phyloP scores from a whole-genome alignment of 2,329 filamentous ascomycete species.

The Colletotrichum neosansevieriae region DNA sequence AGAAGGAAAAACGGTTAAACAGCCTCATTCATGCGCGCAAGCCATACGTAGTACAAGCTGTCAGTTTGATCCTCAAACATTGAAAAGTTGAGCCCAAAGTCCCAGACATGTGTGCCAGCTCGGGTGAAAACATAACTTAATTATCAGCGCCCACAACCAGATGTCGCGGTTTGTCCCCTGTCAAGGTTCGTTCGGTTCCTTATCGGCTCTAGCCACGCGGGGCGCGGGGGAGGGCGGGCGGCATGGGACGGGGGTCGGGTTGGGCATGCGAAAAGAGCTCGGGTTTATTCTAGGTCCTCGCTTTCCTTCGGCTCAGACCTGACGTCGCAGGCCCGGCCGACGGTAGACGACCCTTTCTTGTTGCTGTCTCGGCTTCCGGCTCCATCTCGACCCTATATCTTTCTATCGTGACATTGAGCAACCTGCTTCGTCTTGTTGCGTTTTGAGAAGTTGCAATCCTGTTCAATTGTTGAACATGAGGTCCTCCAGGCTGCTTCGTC shows the following conservation, averaged over 20 bases:
- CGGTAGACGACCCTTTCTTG: constrained; percentile 26
- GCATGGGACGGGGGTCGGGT: neutral
- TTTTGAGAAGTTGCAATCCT: neutral
- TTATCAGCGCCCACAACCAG: neutral
- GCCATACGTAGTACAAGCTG: neutral
- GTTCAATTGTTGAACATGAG: constrained; percentile 2
- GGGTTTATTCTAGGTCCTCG: constrained; percentile 9
- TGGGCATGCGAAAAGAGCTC: neutral
- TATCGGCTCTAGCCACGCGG: constrained; percentile 20
- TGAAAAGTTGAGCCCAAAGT: constrained; percentile 1
- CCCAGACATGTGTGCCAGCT: constrained; percentile 16
- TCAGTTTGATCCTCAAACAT: constrained; percentile 20
- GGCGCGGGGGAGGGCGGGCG: constrained; percentile 4
- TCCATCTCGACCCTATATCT: neutral
- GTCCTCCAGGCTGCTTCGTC: constrained; percentile 47
- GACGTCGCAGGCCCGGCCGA: constrained; percentile 42
- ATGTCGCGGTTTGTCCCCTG: neutral
- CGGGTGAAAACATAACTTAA: constrained; percentile 34
- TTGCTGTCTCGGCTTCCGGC: constrained; percentile 30
- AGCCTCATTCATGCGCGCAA: constrained; percentile 16
- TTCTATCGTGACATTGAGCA: neutral
- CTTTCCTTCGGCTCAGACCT: constrained; percentile 52
- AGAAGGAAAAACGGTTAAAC: neutral
- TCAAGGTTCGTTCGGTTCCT: constrained; percentile 23
- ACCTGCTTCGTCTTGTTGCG: neutral